Evolutionary conservation across 352 stramenopile genomes (phyloP).

Genomic region (Pythium apleroticum): DNA sequence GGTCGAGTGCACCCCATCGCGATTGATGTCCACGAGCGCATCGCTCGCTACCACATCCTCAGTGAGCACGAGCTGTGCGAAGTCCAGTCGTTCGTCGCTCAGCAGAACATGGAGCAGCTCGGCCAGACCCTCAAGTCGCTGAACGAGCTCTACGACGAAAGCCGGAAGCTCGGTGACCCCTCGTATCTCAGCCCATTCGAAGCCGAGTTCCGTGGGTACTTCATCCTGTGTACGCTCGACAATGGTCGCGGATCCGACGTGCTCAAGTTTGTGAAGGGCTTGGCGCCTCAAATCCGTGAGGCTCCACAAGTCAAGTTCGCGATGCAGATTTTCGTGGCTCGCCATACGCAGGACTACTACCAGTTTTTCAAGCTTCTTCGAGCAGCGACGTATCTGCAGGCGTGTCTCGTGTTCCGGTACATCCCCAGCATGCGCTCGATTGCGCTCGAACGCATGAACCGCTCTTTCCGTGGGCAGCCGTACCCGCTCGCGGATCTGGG

Average conservation of each 20-base stretch:
- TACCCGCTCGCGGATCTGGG: slow-evolving; percentile 68
- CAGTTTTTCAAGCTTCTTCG: slow-evolving; percentile 80
- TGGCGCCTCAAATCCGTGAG: slow-evolving; percentile 55
- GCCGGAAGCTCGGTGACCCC: slow-evolving; percentile 55
- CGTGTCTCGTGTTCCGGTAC: slow-evolving; percentile 82
- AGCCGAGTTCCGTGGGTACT: slow-evolving; percentile 82
- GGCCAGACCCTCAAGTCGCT: slow-evolving; percentile 86
- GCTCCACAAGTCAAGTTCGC: slow-evolving; percentile 83
- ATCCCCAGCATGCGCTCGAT: slow-evolving; percentile 72
- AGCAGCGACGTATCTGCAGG: slow-evolving; percentile 77
- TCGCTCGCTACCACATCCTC: slow-evolving; percentile 94
- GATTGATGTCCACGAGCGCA: slow-evolving; percentile 93
- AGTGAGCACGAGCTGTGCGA: slow-evolving; percentile 94
- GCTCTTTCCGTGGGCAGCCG: slow-evolving; percentile 62
- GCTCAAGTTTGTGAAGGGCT: slow-evolving; percentile 83
- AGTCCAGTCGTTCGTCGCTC: slow-evolving; percentile 74
- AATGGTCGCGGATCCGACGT: slow-evolving; percentile 83
- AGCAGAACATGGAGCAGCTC: slow-evolving; percentile 91
- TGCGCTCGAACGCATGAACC: slow-evolving; percentile 79
- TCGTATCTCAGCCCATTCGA: slow-evolving; percentile 79
- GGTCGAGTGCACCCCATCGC: slow-evolving; percentile 91
- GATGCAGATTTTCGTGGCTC: slow-evolving; percentile 84
- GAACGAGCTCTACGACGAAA: slow-evolving; percentile 89
- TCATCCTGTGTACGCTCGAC: slow-evolving; percentile 84
- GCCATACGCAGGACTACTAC: slow-evolving; percentile 83